Conservation (phyloP, 768 basidiomycete species). For the Tricholoma sp. region DNA sequence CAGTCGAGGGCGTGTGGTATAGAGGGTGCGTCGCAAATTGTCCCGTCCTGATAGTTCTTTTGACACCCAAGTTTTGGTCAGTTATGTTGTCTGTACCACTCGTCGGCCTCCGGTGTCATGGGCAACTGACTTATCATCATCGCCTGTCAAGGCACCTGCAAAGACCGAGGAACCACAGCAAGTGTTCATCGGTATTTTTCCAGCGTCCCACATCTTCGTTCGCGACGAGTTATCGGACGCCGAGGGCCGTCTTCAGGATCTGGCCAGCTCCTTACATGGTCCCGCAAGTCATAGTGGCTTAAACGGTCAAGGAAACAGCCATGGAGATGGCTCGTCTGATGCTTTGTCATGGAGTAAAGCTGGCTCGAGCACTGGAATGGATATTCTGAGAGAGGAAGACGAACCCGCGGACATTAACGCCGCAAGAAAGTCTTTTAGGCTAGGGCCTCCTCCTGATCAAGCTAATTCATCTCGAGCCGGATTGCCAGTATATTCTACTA, state of each 20-base stretch:
- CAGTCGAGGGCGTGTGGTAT: slow-evolving; percentile 81
- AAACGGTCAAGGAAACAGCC: slow-evolving; percentile 24
- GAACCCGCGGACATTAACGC: slow-evolving; percentile 40
- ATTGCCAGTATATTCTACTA: slow-evolving; percentile 67
- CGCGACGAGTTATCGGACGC: slow-evolving; percentile 87
- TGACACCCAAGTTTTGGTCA: slow-evolving; percentile 22
- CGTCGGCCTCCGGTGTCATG: slow-evolving; percentile 68
- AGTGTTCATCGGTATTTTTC: slow-evolving; percentile 93
- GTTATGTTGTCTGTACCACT: slow-evolving; percentile 84
- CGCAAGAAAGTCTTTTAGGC: slow-evolving; percentile 59
- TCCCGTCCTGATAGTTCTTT: slow-evolving; percentile 1
- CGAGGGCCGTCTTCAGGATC: slow-evolving; percentile 76
- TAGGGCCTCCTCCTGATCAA: slow-evolving; percentile 71
- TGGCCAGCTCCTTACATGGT: slow-evolving; percentile 53
- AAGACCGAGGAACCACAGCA: slow-evolving; percentile 77
- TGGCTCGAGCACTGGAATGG: slow-evolving; percentile 44
- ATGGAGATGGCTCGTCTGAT: slow-evolving; percentile 33
- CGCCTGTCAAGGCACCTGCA: slow-evolving; percentile 39
- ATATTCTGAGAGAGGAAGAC: slow-evolving; percentile 59
- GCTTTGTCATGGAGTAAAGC: slow-evolving; percentile 45
- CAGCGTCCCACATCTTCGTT: slow-evolving; percentile 81
- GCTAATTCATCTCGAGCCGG: slow-evolving; percentile 69
- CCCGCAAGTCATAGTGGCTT: slow-evolving; percentile 17
- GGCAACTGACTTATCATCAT: slow-evolving; percentile 58
- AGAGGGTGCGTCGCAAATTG: slow-evolving; percentile 63